A percentile compares a stretch with the other conserved stretches of the same genome.
Conservation (phyloP, 1,284 basidiomycete genomes). For the Cryptococcus sp. region DNA sequence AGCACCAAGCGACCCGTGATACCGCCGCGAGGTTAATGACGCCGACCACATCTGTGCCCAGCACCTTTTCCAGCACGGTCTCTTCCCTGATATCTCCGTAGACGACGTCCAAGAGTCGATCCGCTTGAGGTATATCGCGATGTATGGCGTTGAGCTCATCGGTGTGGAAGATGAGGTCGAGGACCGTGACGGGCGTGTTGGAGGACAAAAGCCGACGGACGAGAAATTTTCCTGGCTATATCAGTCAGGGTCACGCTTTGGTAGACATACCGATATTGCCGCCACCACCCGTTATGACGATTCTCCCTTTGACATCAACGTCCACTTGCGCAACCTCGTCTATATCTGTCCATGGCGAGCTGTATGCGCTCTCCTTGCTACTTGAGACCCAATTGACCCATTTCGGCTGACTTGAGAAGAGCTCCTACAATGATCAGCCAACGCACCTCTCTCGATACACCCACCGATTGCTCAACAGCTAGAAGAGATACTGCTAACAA, state of each 20-base stretch:
- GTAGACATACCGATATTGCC: constrained; percentile 22
- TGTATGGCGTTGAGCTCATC: constrained; percentile 26
- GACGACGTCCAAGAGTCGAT: constrained; percentile 18
- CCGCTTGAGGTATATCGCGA: constrained; percentile 11
- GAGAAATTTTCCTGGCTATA: constrained; percentile 29
- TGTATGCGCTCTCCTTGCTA: too few species aligned
- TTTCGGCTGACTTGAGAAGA: too few species aligned
- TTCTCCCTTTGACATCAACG: constrained; percentile 4
- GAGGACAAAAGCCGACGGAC: constrained; percentile 21
- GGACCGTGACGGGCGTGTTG: constrained; percentile 24
- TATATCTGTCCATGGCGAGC: too few species aligned
- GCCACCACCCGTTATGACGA: constrained; percentile 22
- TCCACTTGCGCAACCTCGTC: too few species aligned
- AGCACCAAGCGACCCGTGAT: constrained; percentile 36
- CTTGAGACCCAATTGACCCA: too few species aligned
- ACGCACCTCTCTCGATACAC: too few species aligned
- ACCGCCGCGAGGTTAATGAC: constrained; percentile 44
- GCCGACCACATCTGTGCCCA: constrained; percentile 29
- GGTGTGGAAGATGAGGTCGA: constrained; percentile 30
- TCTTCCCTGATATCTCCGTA: constrained; percentile 35
- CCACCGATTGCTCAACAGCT: too few species aligned
- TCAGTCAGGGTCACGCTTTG: not conserved
- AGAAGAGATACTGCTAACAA: too few species aligned
- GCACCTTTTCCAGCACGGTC: constrained; percentile 9
- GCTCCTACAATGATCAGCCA: too few species aligned